These are phyloP conservation scores for Candida stauntonica DNA, from an alignment of 805 yeast genomes.

Conservation along the genomic window DNA sequence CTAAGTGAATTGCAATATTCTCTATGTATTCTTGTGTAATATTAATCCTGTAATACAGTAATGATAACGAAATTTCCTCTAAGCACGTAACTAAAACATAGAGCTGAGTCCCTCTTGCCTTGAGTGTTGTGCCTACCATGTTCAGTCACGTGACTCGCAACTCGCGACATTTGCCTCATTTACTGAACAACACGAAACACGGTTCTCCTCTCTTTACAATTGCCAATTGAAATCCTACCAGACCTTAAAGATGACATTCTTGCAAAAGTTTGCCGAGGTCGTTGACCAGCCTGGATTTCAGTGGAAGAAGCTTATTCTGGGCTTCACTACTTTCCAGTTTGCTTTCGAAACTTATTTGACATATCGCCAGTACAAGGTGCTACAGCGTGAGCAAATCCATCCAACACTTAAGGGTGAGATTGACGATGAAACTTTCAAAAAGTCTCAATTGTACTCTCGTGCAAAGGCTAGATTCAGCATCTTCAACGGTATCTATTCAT, in stretches of 20 bases:
- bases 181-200: no score
- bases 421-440: constrained; percentile 65
- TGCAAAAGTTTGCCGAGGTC: constrained; percentile 39
- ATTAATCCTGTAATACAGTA: no score
- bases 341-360: constrained; percentile 70
- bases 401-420: constrained; percentile 61
- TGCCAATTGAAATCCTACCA: no score
- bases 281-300: constrained; percentile 67
- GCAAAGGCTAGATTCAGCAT: constrained; percentile 74
- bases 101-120: no score
- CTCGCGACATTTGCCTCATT: no score
- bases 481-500: constrained; percentile 44
- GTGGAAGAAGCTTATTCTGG: constrained; percentile 75
- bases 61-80: no score
- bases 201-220: no score
- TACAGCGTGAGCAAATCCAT: constrained; percentile 59
- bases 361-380: constrained; percentile 70
- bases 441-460: constrained; percentile 72
- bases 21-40: no score
- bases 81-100: no score
- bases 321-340: constrained; percentile 71
- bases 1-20: no score
- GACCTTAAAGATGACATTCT: constrained; percentile 29
- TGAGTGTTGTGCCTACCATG: no score
- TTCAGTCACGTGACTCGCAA: no score